Base-by-base conservation (phyloP, 306 rosid genomes). In the Spatholobus suberectus region DNA sequence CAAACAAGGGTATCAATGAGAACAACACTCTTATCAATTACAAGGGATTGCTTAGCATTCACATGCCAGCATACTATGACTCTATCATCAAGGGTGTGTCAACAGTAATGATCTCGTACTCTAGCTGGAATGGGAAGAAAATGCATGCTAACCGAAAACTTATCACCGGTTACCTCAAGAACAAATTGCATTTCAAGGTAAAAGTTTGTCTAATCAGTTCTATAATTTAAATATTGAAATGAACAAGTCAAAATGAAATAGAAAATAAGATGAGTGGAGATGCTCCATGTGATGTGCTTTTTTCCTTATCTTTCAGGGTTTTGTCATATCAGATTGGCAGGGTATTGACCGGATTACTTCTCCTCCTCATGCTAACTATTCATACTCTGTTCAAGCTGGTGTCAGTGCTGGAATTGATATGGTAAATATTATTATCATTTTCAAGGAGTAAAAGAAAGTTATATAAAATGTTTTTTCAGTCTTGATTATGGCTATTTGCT, bases 1-100 rank as follows among this genome's bases (percentile, higher is more conserved):
- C 99, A 17, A 90, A 68, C 78, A 85, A 81, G 84, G 99, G 99
- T 57, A 89, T 96, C 69, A 90, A 96, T 70, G 98, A 96, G 89
- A 89, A 93, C 88, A 96, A 96, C 81, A 96, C 99, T 15, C 29
- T 91, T n/a, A 80, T 87, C 38, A 65, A 17, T 83, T 89, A n/a
- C 72, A 80, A 89, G 38, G 97, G 91, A 49, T 83, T 96, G 91
- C 84, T 84, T 44, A 55, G 52, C 21, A 79, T 84, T 74, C 87
- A 84, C 81, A 75, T 78, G 89, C 89, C 89, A 2, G 87, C 81
- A 57, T 87, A 87, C 83, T 54, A 70, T 66, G 75, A 83, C 83
- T 76, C 89, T 20, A 72, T 87, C 71, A 80, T 78, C 59, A 83
- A 83, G 81, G 89, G 89, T 27, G 89, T 87, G 65, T 15, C 85